Evolutionary conservation across 306 rosid species (phyloP).

Genomic region (Abrus precatorius): DNA sequence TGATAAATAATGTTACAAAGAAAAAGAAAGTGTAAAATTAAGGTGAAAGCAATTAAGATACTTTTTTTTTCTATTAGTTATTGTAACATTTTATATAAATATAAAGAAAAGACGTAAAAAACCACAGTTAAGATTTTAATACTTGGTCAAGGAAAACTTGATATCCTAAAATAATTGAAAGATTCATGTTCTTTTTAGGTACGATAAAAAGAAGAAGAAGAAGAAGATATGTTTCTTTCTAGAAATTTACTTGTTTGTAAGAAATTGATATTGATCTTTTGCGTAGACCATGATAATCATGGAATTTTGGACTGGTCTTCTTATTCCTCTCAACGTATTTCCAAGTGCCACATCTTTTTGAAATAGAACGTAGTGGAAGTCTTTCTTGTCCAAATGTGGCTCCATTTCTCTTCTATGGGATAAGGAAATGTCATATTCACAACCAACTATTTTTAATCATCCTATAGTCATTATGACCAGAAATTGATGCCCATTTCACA

Average conservation of each 20-base stretch:
- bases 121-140: not conserved
- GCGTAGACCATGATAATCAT: not conserved
- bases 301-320: not conserved
- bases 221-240: not conserved
- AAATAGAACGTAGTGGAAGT: conserved; percentile 42
- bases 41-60: not conserved
- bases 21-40: not conserved
- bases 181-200: not conserved
- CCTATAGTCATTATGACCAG: not conserved
- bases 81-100: not conserved
- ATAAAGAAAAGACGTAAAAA: not conserved
- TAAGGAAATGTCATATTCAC: conserved; percentile 35
- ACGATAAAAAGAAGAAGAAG: not conserved
- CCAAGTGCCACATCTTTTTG: conserved; percentile 27
- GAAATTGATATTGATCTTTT: not conserved
- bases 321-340: not conserved
- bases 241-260: not conserved
- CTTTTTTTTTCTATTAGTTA: not conserved
- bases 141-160: not conserved
- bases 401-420: conserved; percentile 44
- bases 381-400: conserved; percentile 21
- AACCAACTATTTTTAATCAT: conserved; percentile 15
- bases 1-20: not conserved
- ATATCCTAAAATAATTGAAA: not conserved
- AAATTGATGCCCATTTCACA: conserved; percentile 17